A percentile compares a stretch with the other conserved stretches of the same genome.
These are phyloP conservation scores for Trichophyton equinum DNA, from an alignment of 2,329 filamentous ascomycete genomes.

Conservation along the genomic window DNA sequence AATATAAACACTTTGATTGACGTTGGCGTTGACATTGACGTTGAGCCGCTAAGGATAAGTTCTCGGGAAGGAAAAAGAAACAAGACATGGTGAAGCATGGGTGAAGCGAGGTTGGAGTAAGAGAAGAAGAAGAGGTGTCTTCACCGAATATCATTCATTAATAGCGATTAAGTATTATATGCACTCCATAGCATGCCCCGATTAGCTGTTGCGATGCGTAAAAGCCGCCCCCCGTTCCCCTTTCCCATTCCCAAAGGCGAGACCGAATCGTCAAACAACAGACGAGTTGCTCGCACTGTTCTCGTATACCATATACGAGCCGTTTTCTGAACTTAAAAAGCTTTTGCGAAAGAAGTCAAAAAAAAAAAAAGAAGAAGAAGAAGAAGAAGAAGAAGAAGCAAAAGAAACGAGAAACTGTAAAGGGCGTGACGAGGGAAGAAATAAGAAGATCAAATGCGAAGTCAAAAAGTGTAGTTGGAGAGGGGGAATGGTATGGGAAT, in stretches of 20 bases:
- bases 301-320: background rate
- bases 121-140: background rate
- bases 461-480: background rate
- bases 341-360: background rate
- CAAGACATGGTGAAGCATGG: background rate
- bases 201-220: background rate
- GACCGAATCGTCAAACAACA: background rate
- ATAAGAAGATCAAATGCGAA: background rate
- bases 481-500: background rate
- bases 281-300: background rate
- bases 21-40: no score
- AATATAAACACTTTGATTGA: no score
- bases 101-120: no score
- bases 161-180: conserved; percentile 1
- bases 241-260: background rate
- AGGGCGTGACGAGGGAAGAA: background rate
- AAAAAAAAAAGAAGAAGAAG: background rate
- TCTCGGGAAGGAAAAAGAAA: background rate
- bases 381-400: background rate
- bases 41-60: no score
- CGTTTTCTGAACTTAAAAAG: background rate
- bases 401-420: background rate
- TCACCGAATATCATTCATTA: background rate
- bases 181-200: background rate
- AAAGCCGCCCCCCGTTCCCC: background rate